Conservation (phyloP, 164 flowering plant species). For the Stephania yunnanensis region DNA sequence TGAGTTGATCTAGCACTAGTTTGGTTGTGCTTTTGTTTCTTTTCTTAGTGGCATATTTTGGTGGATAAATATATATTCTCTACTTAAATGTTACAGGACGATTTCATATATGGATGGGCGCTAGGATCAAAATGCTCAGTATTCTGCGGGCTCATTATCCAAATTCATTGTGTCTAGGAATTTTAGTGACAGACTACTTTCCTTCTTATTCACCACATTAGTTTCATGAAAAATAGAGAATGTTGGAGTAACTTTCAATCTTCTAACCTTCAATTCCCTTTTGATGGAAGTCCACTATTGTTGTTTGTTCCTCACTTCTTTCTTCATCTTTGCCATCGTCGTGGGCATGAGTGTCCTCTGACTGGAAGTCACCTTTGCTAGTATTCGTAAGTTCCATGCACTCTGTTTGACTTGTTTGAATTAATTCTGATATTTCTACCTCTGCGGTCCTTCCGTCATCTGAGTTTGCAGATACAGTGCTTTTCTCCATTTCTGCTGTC, state of each 20-base stretch:
- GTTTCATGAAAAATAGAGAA: not conserved
- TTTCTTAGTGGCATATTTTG: not conserved
- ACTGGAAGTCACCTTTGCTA: constrained; percentile 7
- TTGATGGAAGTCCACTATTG: constrained; percentile 2
- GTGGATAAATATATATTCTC: not conserved
- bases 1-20: not conserved
- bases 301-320: constrained; percentile 10
- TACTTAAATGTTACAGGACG: not conserved
- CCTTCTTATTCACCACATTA: not conserved
- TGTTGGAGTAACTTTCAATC: not conserved
- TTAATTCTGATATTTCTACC: constrained; percentile 2
- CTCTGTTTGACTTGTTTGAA: constrained; percentile 13
- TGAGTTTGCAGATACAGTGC: constrained; percentile 1
- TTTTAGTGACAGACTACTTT: not conserved
- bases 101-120: not conserved
- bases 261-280: constrained; percentile 13
- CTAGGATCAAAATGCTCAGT: not conserved
- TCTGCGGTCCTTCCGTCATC: constrained; percentile 13
- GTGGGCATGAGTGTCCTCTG: not conserved
- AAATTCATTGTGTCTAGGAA: not conserved
- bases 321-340: not conserved
- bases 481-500: constrained; percentile 1
- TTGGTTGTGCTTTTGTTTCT: not conserved
- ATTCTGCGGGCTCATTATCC: not conserved
- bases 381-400: not conserved